Evolutionary conservation across 352 stramenopile species (phyloP), one percentile per base, ranked within the genome.

Genomic region (Thraustotheca clavata): DNA sequence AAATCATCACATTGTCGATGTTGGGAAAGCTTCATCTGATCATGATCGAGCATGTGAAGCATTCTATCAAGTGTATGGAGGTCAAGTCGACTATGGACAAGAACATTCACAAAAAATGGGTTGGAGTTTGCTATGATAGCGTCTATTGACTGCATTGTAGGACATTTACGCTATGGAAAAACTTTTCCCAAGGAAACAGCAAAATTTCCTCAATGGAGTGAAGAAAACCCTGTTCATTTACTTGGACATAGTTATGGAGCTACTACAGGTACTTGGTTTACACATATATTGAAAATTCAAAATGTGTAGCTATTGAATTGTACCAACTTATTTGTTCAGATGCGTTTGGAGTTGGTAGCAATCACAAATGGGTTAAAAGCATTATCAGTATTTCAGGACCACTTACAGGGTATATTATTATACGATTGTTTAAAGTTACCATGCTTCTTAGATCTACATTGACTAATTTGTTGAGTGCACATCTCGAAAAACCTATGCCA

Each of bases 31-130:
- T 18, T 86, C 81, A 2, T 90, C 81, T 4, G 77, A 88, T 59
- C 79, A 90, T 60, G 81, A 90, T 59, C 73, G 81, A 35, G 77
- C 77, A 0, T 90, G 81, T 49, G 81, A 90, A 49, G 61, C 71
- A 1, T 90, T 90, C 48, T 90, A 79, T 69, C 79, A 88, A 49
- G 63, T 90, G 24, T 62, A 76, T 4, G 80, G 80, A 3, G 79
- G 80, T 12, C 59, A 57, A 14, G 79, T 88, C 9, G 79, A 89
- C 71, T 89, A 89, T 32, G 80, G 80, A 11, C 67, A 82, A 29
- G 54, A 76, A 29, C 80, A 89, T 52, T 50, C 75, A 27, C 32
- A 27, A 20, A 20, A 38, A 4, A 65, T 54, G 20, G 57, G 57
- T 65, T 57, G 16, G 16, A 20, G 4, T 16, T 7, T 8, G 20